Evolutionary conservation across 805 yeast genomes (phyloP).

Genomic region (Metschnikowia lachancei): DNA sequence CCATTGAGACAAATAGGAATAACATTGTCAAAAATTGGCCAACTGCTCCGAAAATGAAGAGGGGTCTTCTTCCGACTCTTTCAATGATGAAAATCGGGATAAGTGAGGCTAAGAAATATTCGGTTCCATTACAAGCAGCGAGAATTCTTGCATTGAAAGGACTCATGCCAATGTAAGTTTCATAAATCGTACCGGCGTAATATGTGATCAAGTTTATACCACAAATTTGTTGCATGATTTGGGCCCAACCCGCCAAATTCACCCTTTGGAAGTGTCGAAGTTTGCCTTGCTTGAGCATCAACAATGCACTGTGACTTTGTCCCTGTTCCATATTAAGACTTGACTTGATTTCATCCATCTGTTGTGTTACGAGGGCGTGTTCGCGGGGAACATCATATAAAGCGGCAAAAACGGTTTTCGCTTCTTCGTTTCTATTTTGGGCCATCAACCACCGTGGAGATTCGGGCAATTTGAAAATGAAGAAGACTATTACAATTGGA

Average conservation of each 20-base stretch:
- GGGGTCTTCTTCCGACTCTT: constrained; percentile 38
- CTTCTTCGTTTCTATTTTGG: constrained; percentile 30
- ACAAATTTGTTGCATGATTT: constrained; percentile 48
- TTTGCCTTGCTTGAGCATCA: constrained; percentile 41
- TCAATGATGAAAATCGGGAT: constrained; percentile 47
- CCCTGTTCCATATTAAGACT: constrained; percentile 26
- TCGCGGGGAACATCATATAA: constrained; percentile 25
- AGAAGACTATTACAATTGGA: constrained; percentile 18
- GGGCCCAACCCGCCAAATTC: constrained; percentile 44
- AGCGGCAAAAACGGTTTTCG: constrained; percentile 22
- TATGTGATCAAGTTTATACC: constrained; percentile 49
- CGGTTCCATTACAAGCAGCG: constrained; percentile 42
- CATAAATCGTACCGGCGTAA: constrained; percentile 45
- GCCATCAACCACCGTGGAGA: constrained; percentile 45
- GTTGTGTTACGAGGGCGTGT: constrained; percentile 23
- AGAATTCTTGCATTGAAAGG: constrained; percentile 31
- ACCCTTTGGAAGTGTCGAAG: constrained; percentile 48
- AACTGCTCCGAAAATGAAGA: constrained; percentile 39
- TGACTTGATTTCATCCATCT: constrained; percentile 27
- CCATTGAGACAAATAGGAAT: constrained; percentile 48
- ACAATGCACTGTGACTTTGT: constrained; percentile 24
- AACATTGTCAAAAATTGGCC: constrained; percentile 49
- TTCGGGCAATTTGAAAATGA: constrained; percentile 35
- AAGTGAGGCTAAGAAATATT: constrained; percentile 42
- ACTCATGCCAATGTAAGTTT: constrained; percentile 38